Conservation (phyloP, 176 grass and related monocot genomes). For the Melocanna baccifera region DNA sequence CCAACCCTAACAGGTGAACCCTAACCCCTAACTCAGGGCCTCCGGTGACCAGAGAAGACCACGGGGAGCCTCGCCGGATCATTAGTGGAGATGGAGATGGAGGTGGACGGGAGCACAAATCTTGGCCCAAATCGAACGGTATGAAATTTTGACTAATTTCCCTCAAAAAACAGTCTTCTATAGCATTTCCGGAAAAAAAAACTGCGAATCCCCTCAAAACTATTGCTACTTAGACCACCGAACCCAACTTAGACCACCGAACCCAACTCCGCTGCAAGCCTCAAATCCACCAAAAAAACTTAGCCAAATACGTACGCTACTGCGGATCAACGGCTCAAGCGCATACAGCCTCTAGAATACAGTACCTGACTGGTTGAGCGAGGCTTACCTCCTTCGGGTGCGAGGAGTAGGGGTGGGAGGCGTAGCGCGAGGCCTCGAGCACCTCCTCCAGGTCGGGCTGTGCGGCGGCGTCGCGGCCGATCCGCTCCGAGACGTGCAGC, state of each 20-base stretch:
- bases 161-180: too few relatives aligned
- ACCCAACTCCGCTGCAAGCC: background rate
- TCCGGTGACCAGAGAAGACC: too few relatives aligned
- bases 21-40: too few relatives aligned
- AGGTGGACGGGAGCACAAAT: too few relatives aligned
- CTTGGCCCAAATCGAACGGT: too few relatives aligned
- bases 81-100: too few relatives aligned
- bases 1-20: too few relatives aligned
- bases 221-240: background rate
- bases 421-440: conserved; percentile 93
- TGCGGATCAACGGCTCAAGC: background rate
- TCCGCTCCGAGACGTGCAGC: conserved; percentile 85
- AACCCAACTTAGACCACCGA: background rate
- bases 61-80: too few relatives aligned
- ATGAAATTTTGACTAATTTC: too few relatives aligned
- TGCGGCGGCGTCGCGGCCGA: conserved; percentile 65
- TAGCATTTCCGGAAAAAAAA: too few relatives aligned
- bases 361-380: background rate
- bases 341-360: background rate
- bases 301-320: background rate
- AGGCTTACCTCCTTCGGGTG: conserved; percentile 82
- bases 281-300: background rate
- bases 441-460: conserved; percentile 93
- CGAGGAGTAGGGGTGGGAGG: conserved; percentile 83
- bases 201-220: background rate